These are phyloP conservation scores for Pistacia integerrima DNA, from an alignment of 345 rosid species.

Conservation along the genomic window DNA sequence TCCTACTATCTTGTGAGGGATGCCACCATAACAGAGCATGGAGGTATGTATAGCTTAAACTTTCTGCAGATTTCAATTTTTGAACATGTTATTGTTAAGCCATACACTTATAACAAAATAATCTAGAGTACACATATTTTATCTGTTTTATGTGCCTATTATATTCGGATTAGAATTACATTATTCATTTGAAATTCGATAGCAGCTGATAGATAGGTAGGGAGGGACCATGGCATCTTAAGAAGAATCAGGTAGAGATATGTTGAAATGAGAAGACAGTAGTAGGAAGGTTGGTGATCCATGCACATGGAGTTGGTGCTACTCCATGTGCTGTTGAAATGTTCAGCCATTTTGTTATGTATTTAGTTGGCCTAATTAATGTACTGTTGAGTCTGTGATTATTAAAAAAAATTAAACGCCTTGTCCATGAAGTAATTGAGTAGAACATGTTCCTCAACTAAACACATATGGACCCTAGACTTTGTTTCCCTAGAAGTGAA, in stretches of 20 bases:
- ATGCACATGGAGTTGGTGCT: conserved; percentile 22
- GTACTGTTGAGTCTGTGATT: background rate
- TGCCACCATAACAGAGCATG: background rate
- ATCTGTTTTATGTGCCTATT: background rate
- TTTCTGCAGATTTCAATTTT: background rate
- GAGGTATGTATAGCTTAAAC: background rate
- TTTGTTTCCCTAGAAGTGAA: background rate
- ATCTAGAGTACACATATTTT: too few relatives aligned
- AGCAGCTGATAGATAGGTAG: background rate
- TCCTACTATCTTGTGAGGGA: too few relatives aligned
- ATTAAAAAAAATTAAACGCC: background rate
- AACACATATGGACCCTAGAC: background rate
- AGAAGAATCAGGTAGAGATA: background rate
- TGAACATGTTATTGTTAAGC: background rate
- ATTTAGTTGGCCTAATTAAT: conserved; percentile 23
- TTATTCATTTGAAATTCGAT: background rate
- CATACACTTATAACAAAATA: too few relatives aligned
- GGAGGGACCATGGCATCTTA: conserved; percentile 7
- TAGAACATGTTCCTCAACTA: background rate
- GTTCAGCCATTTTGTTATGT: background rate
- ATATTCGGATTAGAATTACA: background rate
- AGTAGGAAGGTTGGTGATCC: conserved; percentile 17
- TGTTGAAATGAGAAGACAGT: conserved; percentile 17
- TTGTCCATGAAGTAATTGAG: background rate
- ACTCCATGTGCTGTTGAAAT: conserved; percentile 14